A percentile compares a stretch with the other conserved stretches of the same genome.
phyloP scores from a whole-genome alignment of 352 stramenopile species.

The Globisporangium okanoganense region DNA sequence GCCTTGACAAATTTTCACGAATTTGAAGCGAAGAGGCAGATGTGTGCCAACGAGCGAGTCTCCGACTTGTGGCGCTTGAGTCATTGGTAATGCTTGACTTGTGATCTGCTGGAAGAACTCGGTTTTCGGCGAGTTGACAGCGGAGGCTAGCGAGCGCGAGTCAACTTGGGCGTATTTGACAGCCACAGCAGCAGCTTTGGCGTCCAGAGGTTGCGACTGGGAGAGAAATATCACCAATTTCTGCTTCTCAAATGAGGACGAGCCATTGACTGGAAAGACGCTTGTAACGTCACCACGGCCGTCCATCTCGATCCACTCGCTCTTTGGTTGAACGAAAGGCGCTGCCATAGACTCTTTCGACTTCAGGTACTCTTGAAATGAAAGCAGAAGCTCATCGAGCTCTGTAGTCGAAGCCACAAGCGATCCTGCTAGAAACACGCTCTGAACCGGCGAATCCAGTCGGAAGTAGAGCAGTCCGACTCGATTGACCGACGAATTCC shows the following conservation, averaged over 20 bases:
- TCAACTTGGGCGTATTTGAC: constrained; percentile 2
- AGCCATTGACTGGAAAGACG: not conserved
- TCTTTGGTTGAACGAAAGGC: not conserved
- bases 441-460: not conserved
- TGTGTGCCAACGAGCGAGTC: too few relatives aligned
- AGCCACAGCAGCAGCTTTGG: not conserved
- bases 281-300: not conserved
- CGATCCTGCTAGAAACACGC: not conserved
- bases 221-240: constrained; percentile 3
- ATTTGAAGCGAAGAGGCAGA: constrained; percentile 7
- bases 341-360: not conserved
- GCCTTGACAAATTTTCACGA: constrained; percentile 6
- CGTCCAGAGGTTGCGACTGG: too few relatives aligned
- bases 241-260: not conserved
- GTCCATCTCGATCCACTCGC: not conserved
- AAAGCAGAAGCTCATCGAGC: not conserved
- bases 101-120: constrained; percentile 11
- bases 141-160: not conserved
- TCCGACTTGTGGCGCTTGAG: not conserved
- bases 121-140: constrained; percentile 1
- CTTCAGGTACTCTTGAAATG: not conserved
- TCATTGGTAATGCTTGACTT: not conserved
- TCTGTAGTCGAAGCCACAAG: not conserved
- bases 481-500: not conserved
- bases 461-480: constrained; percentile 5